A percentile compares a stretch with the other conserved stretches of the same genome.
Evolutionary conservation across 495 filamentous ascomycete species (phyloP).

Genomic region (Annulohypoxylon maeteangense): DNA sequence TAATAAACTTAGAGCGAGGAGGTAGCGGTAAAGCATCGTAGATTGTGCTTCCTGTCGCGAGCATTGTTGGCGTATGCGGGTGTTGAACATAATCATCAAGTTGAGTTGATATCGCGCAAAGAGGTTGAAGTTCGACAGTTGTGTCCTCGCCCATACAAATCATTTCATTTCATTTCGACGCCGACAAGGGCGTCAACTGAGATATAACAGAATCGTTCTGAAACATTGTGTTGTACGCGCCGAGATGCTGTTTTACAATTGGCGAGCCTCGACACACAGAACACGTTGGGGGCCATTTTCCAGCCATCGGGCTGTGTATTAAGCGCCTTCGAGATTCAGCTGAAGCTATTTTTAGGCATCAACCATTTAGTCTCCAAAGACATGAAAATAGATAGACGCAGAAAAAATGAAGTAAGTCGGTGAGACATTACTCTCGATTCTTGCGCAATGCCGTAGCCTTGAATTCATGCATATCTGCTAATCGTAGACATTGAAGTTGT

Average conservation of each 20-base stretch:
- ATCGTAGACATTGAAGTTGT: background rate
- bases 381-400: background rate
- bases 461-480: background rate
- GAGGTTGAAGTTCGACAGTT: background rate
- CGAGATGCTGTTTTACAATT: background rate
- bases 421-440: background rate
- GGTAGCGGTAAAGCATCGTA: background rate
- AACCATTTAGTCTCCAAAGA: background rate
- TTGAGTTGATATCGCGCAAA: background rate
- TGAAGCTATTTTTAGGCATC: constrained; percentile 2
- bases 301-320: background rate
- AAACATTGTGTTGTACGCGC: background rate
- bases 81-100: background rate
- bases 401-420: background rate
- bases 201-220: background rate
- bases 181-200: background rate
- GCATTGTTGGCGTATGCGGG: background rate
- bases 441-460: background rate
- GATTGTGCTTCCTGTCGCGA: background rate
- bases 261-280: background rate
- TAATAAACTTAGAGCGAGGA: background rate
- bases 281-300: constrained; percentile 1
- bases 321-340: background rate
- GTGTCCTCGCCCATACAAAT: background rate
- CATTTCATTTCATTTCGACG: no score